Conservation (phyloP, 2,329 filamentous ascomycete species). For the Lomentospora prolificans region DNA sequence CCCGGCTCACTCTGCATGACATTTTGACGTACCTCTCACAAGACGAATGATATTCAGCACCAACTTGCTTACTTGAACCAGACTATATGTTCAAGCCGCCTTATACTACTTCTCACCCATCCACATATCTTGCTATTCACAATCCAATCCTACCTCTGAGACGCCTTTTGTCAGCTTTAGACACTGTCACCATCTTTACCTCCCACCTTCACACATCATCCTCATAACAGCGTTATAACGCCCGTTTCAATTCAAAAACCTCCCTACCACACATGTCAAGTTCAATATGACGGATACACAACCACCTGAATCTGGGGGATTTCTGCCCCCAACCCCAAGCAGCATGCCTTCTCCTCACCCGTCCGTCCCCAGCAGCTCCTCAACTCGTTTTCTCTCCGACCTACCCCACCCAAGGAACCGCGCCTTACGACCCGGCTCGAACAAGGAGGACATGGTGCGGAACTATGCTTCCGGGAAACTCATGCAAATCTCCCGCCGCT, state of each 20-base stretch:
- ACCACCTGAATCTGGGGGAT: conserved; percentile 34
- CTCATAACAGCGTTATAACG: no score
- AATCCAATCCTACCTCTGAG: no score
- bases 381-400: conserved; percentile 22
- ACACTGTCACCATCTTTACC: not conserved
- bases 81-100: not conserved
- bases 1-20: not conserved
- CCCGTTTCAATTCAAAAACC: not conserved
- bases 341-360: conserved; percentile 46
- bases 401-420: conserved; percentile 47
- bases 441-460: conserved; percentile 50
- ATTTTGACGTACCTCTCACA: conserved; percentile 7
- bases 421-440: conserved; percentile 44
- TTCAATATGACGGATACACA: conserved; percentile 18
- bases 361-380: conserved; percentile 29
- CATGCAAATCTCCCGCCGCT: conserved; percentile 44
- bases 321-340: conserved; percentile 27
- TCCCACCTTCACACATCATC: not conserved
- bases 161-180: no score
- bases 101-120: not conserved
- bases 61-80: not conserved
- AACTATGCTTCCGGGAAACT: conserved; percentile 46
- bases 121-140: no score
- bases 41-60: conserved; percentile 4
- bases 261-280: not conserved